Percentiles rank a stretch among this genome's conserved stretches.
Evolutionary conservation across 306 rosid genomes (phyloP).

Genomic region (Sicyos baderoa): DNA sequence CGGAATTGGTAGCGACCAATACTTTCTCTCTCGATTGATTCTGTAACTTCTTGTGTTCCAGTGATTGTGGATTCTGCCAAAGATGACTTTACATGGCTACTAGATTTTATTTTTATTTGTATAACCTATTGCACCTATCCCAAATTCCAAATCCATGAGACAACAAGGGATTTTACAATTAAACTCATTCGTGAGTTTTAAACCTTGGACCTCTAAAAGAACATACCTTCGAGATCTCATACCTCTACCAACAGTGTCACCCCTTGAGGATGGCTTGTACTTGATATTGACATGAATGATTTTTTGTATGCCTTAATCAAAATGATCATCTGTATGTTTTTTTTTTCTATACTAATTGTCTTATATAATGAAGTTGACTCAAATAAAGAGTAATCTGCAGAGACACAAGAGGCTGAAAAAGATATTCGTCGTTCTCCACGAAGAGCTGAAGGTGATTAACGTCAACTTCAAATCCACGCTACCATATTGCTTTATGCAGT

Average conservation of each 20-base stretch:
- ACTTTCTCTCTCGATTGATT: not conserved
- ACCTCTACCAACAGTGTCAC: too few species aligned
- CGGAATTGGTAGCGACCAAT: not conserved
- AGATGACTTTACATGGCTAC: not conserved
- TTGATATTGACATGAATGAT: not conserved
- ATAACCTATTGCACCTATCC: too few species aligned
- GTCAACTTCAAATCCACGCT: not conserved
- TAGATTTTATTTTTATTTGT: too few species aligned
- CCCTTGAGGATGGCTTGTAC: not conserved
- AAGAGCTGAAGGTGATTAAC: conserved; percentile 63
- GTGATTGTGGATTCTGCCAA: not conserved
- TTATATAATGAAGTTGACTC: conserved; percentile 7
- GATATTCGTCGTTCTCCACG: conserved; percentile 80
- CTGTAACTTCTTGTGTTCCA: not conserved
- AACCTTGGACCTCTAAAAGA: too few species aligned
- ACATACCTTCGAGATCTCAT: too few species aligned
- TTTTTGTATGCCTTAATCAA: conserved; percentile 1
- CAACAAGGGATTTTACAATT: too few species aligned
- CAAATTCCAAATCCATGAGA: too few species aligned
- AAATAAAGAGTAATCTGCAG: conserved; percentile 42
- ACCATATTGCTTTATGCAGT: not conserved
- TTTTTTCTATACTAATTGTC: not conserved
- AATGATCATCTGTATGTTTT: not conserved
- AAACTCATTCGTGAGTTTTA: too few species aligned
- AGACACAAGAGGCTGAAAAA: conserved; percentile 78